Evolutionary conservation across 768 basidiomycete species (phyloP).

Genomic region (Amanita pallidorosea): DNA sequence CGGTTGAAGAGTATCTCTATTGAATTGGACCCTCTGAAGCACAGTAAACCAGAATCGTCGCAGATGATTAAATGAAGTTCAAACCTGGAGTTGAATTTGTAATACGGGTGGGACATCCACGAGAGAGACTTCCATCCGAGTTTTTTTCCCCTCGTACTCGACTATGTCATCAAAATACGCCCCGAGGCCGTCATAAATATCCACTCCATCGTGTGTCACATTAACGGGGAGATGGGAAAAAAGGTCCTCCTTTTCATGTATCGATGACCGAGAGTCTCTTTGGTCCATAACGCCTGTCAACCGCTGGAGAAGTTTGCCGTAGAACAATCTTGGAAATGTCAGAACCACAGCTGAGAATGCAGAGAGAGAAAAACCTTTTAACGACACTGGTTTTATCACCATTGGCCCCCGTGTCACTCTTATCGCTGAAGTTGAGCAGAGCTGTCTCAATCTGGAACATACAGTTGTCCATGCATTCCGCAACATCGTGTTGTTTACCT

Average conservation of each 20-base stretch:
- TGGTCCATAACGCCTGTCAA: conserved; percentile 25
- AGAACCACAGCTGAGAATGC: not conserved
- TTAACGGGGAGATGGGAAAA: conserved; percentile 94
- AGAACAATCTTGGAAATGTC: conserved; percentile 46
- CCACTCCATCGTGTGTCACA: conserved; percentile 79
- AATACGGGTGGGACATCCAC: conserved; percentile 83
- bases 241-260: conserved; percentile 81
- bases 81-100: conserved; percentile 92
- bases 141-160: conserved; percentile 80
- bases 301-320: conserved; percentile 69
- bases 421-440: conserved; percentile 58
- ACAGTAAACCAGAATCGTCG: conserved; percentile 5
- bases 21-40: conserved; percentile 82
- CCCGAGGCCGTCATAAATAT: conserved; percentile 89
- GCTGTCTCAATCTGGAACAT: conserved; percentile 98
- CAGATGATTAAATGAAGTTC: conserved; percentile 9
- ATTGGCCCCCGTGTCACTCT: conserved; percentile 28
- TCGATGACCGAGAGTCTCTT: conserved; percentile 35
- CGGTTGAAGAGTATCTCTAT: conserved; percentile 80
- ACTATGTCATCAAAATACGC: conserved; percentile 85
- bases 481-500: conserved; percentile 97
- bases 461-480: conserved; percentile 99
- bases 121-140: conserved; percentile 77
- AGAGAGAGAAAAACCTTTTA: conserved; percentile 45
- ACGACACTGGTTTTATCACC: conserved; percentile 67